Conservation (phyloP, 257 asterid species). For the Parsonsia alboflavescens region DNA sequence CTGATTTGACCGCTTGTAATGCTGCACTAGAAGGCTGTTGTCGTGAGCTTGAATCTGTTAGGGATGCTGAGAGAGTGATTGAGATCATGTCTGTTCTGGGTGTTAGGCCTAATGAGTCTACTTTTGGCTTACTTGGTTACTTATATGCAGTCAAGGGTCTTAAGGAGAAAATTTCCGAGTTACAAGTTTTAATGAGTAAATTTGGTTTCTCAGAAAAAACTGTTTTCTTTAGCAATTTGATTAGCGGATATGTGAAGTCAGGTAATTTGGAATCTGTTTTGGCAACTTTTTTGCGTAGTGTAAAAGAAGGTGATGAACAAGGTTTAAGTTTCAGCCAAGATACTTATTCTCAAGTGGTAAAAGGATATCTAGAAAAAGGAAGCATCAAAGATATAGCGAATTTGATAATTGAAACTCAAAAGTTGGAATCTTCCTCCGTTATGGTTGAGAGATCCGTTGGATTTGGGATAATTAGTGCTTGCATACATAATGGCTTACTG, state of each 20-base stretch:
- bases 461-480: slow-evolving; percentile 62
- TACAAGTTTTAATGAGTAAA: slow-evolving; percentile 51
- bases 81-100: slow-evolving; percentile 76
- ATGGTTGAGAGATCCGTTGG: slow-evolving; percentile 61
- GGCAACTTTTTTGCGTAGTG: slow-evolving; percentile 40
- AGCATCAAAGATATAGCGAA: slow-evolving; percentile 50
- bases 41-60: slow-evolving; percentile 56
- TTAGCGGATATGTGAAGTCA: slow-evolving; percentile 67
- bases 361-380: slow-evolving; percentile 51
- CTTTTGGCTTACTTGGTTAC: slow-evolving; percentile 72
- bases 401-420: slow-evolving; percentile 68
- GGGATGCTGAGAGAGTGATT: slow-evolving; percentile 65
- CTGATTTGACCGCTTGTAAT: slow-evolving; percentile 76
- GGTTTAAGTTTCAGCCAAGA: slow-evolving; percentile 34
- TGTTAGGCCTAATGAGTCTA: slow-evolving; percentile 62
- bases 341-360: slow-evolving; percentile 59
- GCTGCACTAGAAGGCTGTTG: slow-evolving; percentile 81
- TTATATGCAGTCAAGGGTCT: slow-evolving; percentile 78
- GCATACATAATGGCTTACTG: slow-evolving; percentile 51
- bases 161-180: slow-evolving; percentile 49
- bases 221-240: slow-evolving; percentile 44
- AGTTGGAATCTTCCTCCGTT: slow-evolving; percentile 51
- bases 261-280: slow-evolving; percentile 54
- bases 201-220: slow-evolving; percentile 46
- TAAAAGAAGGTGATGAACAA: slow-evolving; percentile 41